These are phyloP conservation scores for Polytrichum formosum DNA, from an alignment of 225 moss, liverwort and hornwort species.

Conservation along the genomic window DNA sequence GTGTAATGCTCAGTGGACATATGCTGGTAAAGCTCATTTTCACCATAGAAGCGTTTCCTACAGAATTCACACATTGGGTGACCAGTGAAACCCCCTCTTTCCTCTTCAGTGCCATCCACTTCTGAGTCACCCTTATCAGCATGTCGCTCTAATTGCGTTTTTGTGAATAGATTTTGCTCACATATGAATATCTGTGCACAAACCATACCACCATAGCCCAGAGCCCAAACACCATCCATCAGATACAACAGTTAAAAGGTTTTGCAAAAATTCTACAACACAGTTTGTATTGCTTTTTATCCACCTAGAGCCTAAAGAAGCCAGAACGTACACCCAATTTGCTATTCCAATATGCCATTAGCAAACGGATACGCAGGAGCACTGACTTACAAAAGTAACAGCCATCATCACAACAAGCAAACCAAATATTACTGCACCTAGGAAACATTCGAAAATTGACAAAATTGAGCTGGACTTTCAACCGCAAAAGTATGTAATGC, in stretches of 20 bases:
- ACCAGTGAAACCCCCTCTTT: constrained; percentile 92
- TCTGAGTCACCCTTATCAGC: constrained; percentile 75
- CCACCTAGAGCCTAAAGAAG: too few relatives aligned
- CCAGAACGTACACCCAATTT: too few relatives aligned
- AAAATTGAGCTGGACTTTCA: too few relatives aligned
- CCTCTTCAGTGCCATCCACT: constrained; percentile 98
- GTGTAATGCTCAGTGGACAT: constrained; percentile 98
- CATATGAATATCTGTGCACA: constrained; percentile 73
- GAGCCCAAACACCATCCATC: background rate
- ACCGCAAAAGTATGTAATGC: too few relatives aligned
- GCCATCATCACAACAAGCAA: too few relatives aligned
- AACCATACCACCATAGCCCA: background rate
- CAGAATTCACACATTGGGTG: constrained; percentile 97
- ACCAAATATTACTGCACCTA: too few relatives aligned
- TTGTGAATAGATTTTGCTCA: constrained; percentile 86
- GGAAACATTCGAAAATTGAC: too few relatives aligned
- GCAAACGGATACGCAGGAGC: too few relatives aligned
- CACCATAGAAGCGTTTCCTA: constrained; percentile 93
- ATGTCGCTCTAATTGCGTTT: constrained; percentile 80
- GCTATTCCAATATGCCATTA: too few relatives aligned
- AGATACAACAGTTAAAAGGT: background rate
- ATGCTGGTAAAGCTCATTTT: constrained; percentile 95
- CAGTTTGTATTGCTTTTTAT: background rate
- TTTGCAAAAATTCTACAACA: background rate
- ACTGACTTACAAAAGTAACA: too few relatives aligned